These are phyloP conservation scores for Dimocarpus longan DNA, from an alignment of 345 rosid species.

Conservation along the genomic window DNA sequence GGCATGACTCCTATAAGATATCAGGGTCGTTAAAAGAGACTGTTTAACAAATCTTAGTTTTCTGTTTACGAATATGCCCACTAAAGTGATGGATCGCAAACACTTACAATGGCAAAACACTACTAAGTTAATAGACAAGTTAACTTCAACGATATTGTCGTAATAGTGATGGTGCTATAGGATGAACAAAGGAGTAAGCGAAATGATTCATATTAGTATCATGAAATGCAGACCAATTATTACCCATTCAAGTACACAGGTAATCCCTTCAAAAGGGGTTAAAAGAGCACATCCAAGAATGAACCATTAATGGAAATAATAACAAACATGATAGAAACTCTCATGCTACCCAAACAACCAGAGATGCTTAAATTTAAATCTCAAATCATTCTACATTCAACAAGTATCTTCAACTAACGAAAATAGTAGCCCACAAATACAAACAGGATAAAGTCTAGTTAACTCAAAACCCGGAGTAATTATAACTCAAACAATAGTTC, in stretches of 20 bases:
- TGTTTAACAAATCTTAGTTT: no score
- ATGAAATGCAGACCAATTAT: not conserved
- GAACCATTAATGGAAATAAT: not conserved
- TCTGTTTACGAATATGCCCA: no score
- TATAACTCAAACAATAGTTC: not conserved
- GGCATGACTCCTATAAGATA: no score
- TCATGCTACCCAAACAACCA: not conserved
- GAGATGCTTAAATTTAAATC: not conserved
- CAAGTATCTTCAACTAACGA: not conserved
- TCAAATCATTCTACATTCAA: not conserved
- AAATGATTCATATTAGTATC: no score
- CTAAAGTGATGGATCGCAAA: no score
- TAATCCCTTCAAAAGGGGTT: not conserved
- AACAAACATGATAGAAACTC: not conserved
- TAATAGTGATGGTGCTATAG: no score
- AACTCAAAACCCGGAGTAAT: slow-evolving; percentile 2
- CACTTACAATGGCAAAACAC: no score
- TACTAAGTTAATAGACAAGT: no score
- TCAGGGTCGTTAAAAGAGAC: no score
- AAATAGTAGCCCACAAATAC: not conserved
- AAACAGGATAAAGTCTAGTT: not conserved
- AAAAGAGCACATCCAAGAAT: not conserved
- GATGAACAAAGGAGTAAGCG: no score
- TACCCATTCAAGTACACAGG: not conserved
- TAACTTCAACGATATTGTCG: no score